Evolutionary conservation across 2,329 filamentous ascomycete genomes (phyloP).

Genomic region (Aureobasidium sp.): DNA sequence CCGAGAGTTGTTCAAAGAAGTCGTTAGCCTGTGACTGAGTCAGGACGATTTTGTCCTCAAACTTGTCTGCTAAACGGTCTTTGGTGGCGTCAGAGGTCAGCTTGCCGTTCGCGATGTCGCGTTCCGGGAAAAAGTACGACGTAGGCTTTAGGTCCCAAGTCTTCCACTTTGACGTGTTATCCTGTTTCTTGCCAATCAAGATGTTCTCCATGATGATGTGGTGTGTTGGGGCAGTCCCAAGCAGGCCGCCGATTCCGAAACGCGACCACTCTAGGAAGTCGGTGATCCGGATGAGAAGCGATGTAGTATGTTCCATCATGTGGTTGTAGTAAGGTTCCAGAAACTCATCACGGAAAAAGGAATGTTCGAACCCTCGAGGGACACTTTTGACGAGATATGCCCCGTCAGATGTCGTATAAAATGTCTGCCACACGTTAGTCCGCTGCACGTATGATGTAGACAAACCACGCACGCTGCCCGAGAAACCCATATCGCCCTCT

Average conservation of each 20-base stretch:
- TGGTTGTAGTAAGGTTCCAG: conserved; percentile 56
- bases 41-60: conserved; percentile 56
- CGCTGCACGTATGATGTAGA: background rate
- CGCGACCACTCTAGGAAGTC: conserved; percentile 55
- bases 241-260: conserved; percentile 48
- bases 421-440: conserved; percentile 42
- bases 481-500: conserved; percentile 63
- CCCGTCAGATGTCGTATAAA: conserved; percentile 59
- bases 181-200: conserved; percentile 48
- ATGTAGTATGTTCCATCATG: conserved; percentile 51
- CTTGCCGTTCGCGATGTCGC: conserved; percentile 57
- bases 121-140: conserved; percentile 66
- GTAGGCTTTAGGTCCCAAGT: conserved; percentile 66
- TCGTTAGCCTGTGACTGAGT: conserved; percentile 45
- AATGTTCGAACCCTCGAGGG: conserved; percentile 59
- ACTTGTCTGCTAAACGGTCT: conserved; percentile 56
- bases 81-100: conserved; percentile 58
- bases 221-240: conserved; percentile 56
- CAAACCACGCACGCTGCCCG: conserved; percentile 47
- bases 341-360: conserved; percentile 59
- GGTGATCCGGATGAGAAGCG: conserved; percentile 61
- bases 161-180: conserved; percentile 48
- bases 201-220: conserved; percentile 75
- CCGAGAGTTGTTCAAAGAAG: conserved; percentile 47
- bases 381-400: conserved; percentile 64